Evolutionary conservation across 352 stramenopile species (phyloP).

Genomic region (Globisporangium radiosum): DNA sequence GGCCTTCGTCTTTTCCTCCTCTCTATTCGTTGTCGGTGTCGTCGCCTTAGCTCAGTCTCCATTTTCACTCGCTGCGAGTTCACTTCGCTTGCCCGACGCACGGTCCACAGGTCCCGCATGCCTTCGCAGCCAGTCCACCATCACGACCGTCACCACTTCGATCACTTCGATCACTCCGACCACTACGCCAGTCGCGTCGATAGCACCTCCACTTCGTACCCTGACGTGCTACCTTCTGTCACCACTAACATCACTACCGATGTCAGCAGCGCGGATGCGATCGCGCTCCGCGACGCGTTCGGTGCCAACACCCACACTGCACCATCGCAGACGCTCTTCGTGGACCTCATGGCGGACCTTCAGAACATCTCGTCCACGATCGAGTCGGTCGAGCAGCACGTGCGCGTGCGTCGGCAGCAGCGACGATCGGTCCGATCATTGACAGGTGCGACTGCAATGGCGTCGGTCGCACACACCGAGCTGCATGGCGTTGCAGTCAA

Average conservation of each 20-base stretch:
- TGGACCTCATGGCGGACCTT: constrained; percentile 6
- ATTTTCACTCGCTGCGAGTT: constrained; percentile 1
- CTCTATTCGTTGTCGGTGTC: too few species aligned
- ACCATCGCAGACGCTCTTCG: neutral
- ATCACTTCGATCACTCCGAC: too few species aligned
- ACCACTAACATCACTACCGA: neutral
- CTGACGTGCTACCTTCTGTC: too few species aligned
- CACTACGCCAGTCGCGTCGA: too few species aligned
- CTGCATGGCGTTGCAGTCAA: too few species aligned
- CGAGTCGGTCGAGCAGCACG: constrained; percentile 6
- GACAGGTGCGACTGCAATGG: neutral
- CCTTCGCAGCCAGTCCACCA: too few species aligned
- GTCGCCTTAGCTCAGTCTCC: neutral
- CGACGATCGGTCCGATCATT: neutral
- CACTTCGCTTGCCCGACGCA: neutral
- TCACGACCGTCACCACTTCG: too few species aligned
- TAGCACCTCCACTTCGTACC: neutral
- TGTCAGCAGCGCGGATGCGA: neutral
- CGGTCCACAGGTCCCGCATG: neutral
- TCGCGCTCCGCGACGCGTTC: too few species aligned
- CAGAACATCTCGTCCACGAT: constrained; percentile 6
- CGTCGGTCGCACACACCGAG: neutral
- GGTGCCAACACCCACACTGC: neutral
- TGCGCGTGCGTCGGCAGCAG: constrained; percentile 3
- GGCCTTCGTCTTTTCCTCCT: too few species aligned